Evolutionary conservation across 768 basidiomycete genomes (phyloP).

Genomic region (Amanita polypyramis): DNA sequence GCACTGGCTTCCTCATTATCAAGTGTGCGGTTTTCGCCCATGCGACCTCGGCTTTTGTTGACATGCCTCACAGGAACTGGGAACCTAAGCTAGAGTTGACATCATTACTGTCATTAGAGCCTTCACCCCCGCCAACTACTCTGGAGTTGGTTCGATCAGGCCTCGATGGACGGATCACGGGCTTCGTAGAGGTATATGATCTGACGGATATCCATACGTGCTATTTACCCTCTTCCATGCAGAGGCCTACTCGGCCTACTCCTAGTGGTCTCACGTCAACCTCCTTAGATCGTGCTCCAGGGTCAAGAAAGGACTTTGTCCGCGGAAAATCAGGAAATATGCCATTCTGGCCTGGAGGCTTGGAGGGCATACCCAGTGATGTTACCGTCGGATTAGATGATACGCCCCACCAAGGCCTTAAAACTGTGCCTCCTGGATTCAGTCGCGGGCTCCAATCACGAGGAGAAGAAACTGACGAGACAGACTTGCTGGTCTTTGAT

Average conservation of each 20-base stretch:
- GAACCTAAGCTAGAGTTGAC: slow-evolving; percentile 49
- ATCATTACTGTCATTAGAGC: slow-evolving; percentile 50
- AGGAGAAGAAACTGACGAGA: slow-evolving; percentile 41
- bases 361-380: slow-evolving; percentile 51
- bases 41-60: slow-evolving; percentile 7
- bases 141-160: slow-evolving; percentile 69
- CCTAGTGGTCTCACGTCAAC: slow-evolving; percentile 75
- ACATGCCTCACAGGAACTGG: slow-evolving; percentile 51
- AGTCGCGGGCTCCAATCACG: slow-evolving; percentile 67
- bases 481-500: slow-evolving; percentile 27
- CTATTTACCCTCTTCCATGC: not conserved
- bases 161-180: slow-evolving; percentile 68
- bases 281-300: slow-evolving; percentile 77
- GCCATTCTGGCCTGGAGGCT: slow-evolving; percentile 91
- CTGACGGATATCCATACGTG: slow-evolving; percentile 1
- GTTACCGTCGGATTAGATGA: slow-evolving; percentile 18
- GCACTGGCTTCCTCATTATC: slow-evolving; percentile 73
- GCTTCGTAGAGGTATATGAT: slow-evolving; percentile 59
- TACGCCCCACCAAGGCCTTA: slow-evolving; percentile 34
- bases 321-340: slow-evolving; percentile 89
- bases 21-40: slow-evolving; percentile 49
- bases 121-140: slow-evolving; percentile 66
- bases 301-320: slow-evolving; percentile 71
- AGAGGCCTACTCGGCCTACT: slow-evolving; percentile 48
- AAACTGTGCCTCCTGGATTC: slow-evolving; percentile 76